Conservation (phyloP, 1,284 basidiomycete genomes). For the Entoloma clypeatum region DNA sequence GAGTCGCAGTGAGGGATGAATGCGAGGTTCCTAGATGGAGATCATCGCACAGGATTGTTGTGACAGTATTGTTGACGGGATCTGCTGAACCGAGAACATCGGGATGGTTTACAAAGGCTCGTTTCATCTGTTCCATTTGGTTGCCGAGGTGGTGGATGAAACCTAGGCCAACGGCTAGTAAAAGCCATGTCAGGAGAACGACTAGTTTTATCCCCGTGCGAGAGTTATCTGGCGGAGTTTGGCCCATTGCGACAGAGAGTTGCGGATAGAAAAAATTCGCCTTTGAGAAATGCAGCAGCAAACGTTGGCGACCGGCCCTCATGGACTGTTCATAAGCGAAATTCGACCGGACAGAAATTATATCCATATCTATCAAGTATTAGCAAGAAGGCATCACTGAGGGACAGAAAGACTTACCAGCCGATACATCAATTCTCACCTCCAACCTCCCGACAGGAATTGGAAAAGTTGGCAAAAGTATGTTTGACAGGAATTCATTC, state of each 20-base stretch:
- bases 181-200: constrained; percentile 27
- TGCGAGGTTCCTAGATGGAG: too few relatives aligned
- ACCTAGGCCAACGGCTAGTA: constrained; percentile 32
- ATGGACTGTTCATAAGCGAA: constrained; percentile 41
- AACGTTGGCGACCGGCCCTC: constrained; percentile 32
- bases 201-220: constrained; percentile 18
- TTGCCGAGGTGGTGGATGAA: constrained; percentile 33
- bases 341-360: constrained; percentile 43
- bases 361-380: constrained; percentile 35
- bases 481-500: constrained; percentile 32
- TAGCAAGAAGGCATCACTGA: constrained; percentile 11
- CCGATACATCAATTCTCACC: constrained; percentile 49
- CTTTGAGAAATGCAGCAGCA: constrained; percentile 54
- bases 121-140: constrained; percentile 36
- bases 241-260: constrained; percentile 37
- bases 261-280: constrained; percentile 55
- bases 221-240: constrained; percentile 13
- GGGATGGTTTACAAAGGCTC: constrained; percentile 31
- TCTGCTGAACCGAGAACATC: constrained; percentile 22
- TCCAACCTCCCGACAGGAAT: constrained; percentile 62
- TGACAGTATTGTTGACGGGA: constrained; percentile 37
- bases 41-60: too few relatives aligned
- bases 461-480: constrained; percentile 65
- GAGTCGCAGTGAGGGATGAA: constrained; percentile 1
- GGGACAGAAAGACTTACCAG: constrained; percentile 40